Base-by-base conservation (phyloP, 345 rosid genomes). In the Eucalyptus cloeziana region DNA sequence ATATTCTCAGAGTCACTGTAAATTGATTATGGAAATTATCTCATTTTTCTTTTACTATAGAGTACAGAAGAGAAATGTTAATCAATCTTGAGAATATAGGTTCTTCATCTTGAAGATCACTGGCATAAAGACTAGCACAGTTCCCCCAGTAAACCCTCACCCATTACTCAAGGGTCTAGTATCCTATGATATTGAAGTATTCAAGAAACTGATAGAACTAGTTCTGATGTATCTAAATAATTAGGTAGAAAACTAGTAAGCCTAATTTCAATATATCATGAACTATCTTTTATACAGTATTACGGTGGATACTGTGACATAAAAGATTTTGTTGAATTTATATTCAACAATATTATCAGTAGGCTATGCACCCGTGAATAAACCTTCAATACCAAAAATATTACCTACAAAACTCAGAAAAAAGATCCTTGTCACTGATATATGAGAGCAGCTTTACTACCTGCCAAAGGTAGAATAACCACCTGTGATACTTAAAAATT, bases 371-470 rank as follows among this genome's bases (percentile, higher is more conserved):
- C 22, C 5, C 0, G 5, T 21, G 22, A 56, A 71, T 37, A 10
- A 1, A 5, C 13, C 81, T 71, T 1, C 1, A 17, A 40, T 71
- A 16, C 83, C 0, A 71, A 2, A 37, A 71, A 19, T 71, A 10
- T 88, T 88, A 96, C 99, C 98, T 93, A 90, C 94, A 95, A 80
- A 96, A 96, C 91, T 96, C 99, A 1, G 97, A 94, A 90, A 95
- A 97, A 86, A 97, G 94, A 89, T 97, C 99, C 91, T 97, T 97
- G 89, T 97, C 97, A 79, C 95, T 94, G 52, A 95, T 95, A 86
- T 95, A 96, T 8, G 96, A 94, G 86, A 97, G 98, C 92, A 97
- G 87, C 93, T 95, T 96, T 87, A 97, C 99, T 4, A 96, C 97
- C 99, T 97, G 93, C 88, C 92, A 88, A 90, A 90, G 58, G 81